Evolutionary conservation across 495 filamentous ascomycete species (phyloP).

Genomic region (Neurospora hispaniola): DNA sequence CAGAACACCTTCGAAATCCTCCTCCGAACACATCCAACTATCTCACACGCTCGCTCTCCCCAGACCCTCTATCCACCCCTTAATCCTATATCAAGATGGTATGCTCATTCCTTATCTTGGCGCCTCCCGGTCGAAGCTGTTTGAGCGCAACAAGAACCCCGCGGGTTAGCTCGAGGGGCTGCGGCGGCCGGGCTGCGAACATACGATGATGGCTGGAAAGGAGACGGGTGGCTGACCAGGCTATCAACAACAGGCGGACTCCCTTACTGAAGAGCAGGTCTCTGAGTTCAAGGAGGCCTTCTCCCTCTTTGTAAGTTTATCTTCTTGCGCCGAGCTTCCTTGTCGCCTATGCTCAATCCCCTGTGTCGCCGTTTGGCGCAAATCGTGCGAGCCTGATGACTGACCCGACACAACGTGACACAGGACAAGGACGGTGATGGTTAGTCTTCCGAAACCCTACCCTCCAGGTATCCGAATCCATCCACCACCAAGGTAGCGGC

Average conservation of each 20-base stretch:
- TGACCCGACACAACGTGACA: conserved; percentile 14
- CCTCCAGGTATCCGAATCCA: background rate
- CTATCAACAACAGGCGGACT: conserved; percentile 55
- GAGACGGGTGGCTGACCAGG: conserved; percentile 9
- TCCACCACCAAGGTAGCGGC: background rate
- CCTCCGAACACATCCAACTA: background rate
- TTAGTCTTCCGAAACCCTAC: conserved; percentile 44
- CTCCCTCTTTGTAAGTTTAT: conserved; percentile 88
- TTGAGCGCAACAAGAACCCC: conserved; percentile 10
- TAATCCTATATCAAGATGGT: background rate
- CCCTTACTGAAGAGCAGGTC: conserved; percentile 97
- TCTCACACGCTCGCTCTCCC: background rate
- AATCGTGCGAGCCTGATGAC: conserved; percentile 2
- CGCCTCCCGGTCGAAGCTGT: background rate
- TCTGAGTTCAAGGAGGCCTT: conserved; percentile 99
- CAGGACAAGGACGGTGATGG: conserved; percentile 99
- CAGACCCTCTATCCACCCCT: background rate
- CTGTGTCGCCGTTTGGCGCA: conserved; percentile 3
- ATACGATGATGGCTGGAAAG: conserved; percentile 5
- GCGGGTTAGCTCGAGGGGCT: conserved; percentile 16
- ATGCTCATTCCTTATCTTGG: background rate
- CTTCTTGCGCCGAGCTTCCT: background rate
- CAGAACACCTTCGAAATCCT: background rate
- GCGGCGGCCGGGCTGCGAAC: background rate
- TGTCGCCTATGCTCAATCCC: background rate